Evolutionary conservation across 2,329 filamentous ascomycete species (phyloP), one percentile per base, ranked within the genome.

Genomic region (Orbilia brochopaga): DNA sequence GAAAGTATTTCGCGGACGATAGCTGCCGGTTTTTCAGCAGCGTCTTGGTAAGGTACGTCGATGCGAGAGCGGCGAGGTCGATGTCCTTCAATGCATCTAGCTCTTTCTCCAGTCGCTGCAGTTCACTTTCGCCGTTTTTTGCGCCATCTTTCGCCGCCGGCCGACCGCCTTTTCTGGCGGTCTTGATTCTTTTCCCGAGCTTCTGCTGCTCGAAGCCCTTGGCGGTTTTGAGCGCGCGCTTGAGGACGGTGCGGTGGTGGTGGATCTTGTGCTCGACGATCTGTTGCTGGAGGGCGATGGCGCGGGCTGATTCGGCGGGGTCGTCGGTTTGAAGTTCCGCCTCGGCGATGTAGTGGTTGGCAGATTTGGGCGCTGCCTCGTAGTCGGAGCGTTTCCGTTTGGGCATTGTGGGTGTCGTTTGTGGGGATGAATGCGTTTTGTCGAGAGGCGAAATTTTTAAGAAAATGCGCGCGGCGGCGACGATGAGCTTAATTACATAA

Each of bases 171-270:
- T 66, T 73, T 13, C 61, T 30, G 2, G 69, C 69, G 30, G 57
- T 81, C 78, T 86, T 88, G 73, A 80, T 56, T 60, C 88, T 84
- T 69, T 90, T 82, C 15, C 83, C 82, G 54, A 86, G 83, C 74
- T 91, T 90, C 80, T 93, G 90, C 51, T 90, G 84, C 81, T 93
- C 90, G 77, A 91, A 89, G 52, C 88, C 87, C 78, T 90, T 91
- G 64, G 87, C 88, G 10, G 83, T 82, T 79, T 91, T 91, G 70
- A 93, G 82, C 0, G 88, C 88, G 66, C 86, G 84, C 24, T 60
- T 62, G n/a, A 73, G 63, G 10, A 73, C 37, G 35, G 57, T 63
- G 27, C 63, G 57, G 27, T 59, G 56, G 40, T 73, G 69, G 40
- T 73, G 57, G 46, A 73, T 62, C 52, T 73, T 73, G 48, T 73